Percentiles rank a stretch among this genome's conserved stretches.
phyloP scores from a whole-genome alignment of 2,329 filamentous ascomycete species.

The Neofusicoccum cordaticola region DNA sequence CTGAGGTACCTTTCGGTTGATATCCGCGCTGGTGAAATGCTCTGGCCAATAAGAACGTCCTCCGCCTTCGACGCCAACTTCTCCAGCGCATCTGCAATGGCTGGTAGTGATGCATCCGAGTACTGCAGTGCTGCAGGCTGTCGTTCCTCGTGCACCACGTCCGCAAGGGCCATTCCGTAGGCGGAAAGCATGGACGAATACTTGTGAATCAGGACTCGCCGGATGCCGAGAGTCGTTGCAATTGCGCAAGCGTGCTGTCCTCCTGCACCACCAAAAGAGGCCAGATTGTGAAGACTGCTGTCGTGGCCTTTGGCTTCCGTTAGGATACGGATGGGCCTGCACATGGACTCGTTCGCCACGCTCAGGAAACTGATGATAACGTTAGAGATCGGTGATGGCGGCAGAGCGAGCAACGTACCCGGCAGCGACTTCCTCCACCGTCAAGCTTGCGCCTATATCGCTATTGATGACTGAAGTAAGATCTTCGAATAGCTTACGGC shows the following conservation, averaged over 20 bases:
- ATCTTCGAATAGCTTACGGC: conserved; percentile 40
- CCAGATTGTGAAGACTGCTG: conserved; percentile 25
- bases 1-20: too few relatives aligned
- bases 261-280: conserved; percentile 33
- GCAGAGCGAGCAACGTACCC: too few relatives aligned
- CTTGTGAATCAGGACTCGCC: conserved; percentile 44
- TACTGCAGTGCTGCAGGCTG: conserved; percentile 56
- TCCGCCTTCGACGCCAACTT: too few relatives aligned
- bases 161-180: conserved; percentile 31
- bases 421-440: conserved; percentile 25
- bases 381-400: too few relatives aligned
- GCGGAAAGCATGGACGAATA: conserved; percentile 49
- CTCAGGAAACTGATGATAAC: conserved; percentile 22
- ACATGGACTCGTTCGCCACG: conserved; percentile 30
- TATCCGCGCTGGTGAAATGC: too few relatives aligned
- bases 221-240: conserved; percentile 43
- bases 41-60: too few relatives aligned
- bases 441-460: conserved; percentile 27
- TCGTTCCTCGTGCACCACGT: conserved; percentile 41
- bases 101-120: too few relatives aligned
- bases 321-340: conserved; percentile 26
- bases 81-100: too few relatives aligned
- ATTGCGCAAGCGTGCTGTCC: conserved; percentile 43
- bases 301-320: conserved; percentile 28
- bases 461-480: conserved; percentile 23